These are phyloP conservation scores for Dryas alaskensis DNA, from an alignment of 306 rosid species.

Conservation along the genomic window DNA sequence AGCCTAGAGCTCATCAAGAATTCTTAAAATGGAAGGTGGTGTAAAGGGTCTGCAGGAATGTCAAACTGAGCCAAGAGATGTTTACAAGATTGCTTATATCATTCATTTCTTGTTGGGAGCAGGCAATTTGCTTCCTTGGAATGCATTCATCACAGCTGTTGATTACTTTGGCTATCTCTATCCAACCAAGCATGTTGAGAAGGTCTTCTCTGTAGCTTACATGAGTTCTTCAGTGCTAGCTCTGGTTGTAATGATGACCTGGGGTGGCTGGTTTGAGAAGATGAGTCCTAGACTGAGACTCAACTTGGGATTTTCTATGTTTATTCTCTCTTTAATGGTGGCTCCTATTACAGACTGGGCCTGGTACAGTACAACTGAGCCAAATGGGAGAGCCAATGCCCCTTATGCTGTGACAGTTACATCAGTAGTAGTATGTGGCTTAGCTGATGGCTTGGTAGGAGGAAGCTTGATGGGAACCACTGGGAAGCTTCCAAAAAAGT, in stretches of 20 bases:
- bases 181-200: slow-evolving; percentile 67
- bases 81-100: slow-evolving; percentile 61
- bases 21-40: slow-evolving; percentile 46
- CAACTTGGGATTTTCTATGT: slow-evolving; percentile 57
- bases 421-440: slow-evolving; percentile 43
- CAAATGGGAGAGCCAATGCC: slow-evolving; percentile 36
- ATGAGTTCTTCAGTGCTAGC: slow-evolving; percentile 65
- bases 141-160: slow-evolving; percentile 88
- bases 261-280: slow-evolving; percentile 62
- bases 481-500: slow-evolving; percentile 79
- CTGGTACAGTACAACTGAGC: slow-evolving; percentile 17
- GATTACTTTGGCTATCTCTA: slow-evolving; percentile 83
- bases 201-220: slow-evolving; percentile 80
- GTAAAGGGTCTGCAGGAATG: slow-evolving; percentile 37
- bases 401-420: slow-evolving; percentile 43
- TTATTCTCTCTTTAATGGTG: slow-evolving; percentile 60
- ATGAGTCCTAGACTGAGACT: slow-evolving; percentile 52
- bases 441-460: slow-evolving; percentile 81
- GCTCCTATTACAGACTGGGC: slow-evolving; percentile 69
- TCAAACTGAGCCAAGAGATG: slow-evolving; percentile 46
- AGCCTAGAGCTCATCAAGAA: neutral
- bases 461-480: slow-evolving; percentile 95
- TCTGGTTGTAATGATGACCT: slow-evolving; percentile 56
- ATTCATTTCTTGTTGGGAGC: slow-evolving; percentile 89
- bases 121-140: slow-evolving; percentile 95